Percentiles rank a stretch among this genome's conserved stretches.
Conservation (phyloP, 2,329 filamentous ascomycete genomes). For the Aureobasidium sp. region DNA sequence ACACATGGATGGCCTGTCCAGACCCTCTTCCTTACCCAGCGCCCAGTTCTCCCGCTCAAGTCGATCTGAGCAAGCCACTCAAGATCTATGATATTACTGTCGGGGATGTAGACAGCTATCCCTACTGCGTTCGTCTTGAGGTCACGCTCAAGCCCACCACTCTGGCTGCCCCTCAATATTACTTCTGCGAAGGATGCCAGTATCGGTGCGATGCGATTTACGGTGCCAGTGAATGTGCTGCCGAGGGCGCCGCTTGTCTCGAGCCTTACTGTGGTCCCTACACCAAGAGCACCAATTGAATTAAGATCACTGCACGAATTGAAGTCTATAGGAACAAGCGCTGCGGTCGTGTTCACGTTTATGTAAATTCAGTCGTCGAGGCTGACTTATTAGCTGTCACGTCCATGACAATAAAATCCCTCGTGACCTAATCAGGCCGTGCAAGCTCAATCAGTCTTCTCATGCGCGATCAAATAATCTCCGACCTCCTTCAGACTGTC, state of each 20-base stretch:
- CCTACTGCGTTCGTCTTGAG: background rate
- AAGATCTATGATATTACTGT: background rate
- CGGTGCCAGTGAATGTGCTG: background rate
- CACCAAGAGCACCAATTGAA: background rate
- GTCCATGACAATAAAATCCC: no score
- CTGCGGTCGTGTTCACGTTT: no score
- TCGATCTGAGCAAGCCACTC: background rate
- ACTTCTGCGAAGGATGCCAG: background rate
- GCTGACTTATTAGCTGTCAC: no score
- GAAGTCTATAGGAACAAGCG: background rate
- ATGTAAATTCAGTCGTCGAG: background rate
- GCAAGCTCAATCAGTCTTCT: background rate
- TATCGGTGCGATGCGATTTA: background rate
- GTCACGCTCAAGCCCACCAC: background rate
- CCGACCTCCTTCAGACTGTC: conserved; percentile 20
- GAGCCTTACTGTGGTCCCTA: conserved; percentile 1
- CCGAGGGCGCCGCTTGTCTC: background rate
- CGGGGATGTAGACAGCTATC: background rate
- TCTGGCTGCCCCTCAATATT: conserved; percentile 1
- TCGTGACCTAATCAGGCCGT: background rate
- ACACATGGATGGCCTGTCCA: conserved; percentile 4
- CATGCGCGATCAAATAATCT: background rate
- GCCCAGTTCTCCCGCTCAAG: background rate
- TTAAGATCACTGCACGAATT: background rate
- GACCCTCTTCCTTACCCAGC: background rate